Conservation (phyloP, 1,284 basidiomycete species). For the Sphaerobolus stellatus region DNA sequence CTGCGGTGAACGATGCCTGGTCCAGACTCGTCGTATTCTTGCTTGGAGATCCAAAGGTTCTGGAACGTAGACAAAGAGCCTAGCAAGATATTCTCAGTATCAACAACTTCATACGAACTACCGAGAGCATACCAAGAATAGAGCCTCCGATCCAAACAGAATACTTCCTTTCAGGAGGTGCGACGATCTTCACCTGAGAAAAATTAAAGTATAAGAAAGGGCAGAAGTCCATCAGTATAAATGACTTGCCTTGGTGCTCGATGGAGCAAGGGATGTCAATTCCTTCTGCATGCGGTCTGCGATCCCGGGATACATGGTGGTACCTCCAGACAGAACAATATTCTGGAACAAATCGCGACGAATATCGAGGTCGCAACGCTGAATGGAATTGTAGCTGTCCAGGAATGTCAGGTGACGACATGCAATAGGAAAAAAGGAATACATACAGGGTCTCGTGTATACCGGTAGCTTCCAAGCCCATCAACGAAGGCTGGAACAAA, state of each 20-base stretch:
- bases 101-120: too few species aligned
- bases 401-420: neutral
- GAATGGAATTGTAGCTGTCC: conserved; percentile 60
- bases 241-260: conserved; percentile 53
- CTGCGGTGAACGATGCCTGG: conserved; percentile 85
- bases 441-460: conserved; percentile 58
- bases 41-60: conserved; percentile 90
- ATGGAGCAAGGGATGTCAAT: conserved; percentile 59
- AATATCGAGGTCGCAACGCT: conserved; percentile 65
- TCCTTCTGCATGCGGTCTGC: conserved; percentile 71
- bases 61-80: conserved; percentile 97
- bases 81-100: neutral
- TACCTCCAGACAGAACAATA: conserved; percentile 67
- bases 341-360: conserved; percentile 48
- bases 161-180: conserved; percentile 34
- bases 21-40: conserved; percentile 88
- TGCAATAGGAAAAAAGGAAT: neutral
- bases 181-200: conserved; percentile 60
- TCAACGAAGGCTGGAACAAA: conserved; percentile 64
- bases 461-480: conserved; percentile 61
- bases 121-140: conserved; percentile 32
- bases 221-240: too few species aligned
- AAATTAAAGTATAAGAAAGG: too few species aligned
- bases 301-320: conserved; percentile 67
- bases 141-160: conserved; percentile 2